phyloP scores from a whole-genome alignment of 2,329 filamentous ascomycete species.

The Aspergillus udagawae region DNA sequence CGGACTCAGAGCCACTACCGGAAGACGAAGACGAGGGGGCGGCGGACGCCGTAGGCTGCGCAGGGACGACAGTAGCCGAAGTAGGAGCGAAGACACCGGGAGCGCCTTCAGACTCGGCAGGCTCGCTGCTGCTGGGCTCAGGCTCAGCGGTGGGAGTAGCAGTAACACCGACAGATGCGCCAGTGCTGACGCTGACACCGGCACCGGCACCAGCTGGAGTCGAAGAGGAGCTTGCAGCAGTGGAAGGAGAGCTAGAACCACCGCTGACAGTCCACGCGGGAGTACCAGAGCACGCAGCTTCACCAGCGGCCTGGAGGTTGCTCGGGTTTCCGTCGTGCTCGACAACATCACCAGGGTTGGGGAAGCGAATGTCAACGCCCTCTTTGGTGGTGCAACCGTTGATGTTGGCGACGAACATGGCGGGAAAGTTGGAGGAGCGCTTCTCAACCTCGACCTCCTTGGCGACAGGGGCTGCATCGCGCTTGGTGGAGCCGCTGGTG shows the following conservation, averaged over 20 bases:
- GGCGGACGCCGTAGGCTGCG: constrained; percentile 6
- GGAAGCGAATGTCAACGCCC: constrained; percentile 59
- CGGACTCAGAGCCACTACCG: constrained; percentile 1
- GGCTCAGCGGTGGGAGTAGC: constrained; percentile 8
- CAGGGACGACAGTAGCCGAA: constrained; percentile 16
- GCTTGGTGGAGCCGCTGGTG: constrained; percentile 48
- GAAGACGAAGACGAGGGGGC: constrained; percentile 6
- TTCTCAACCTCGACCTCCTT: constrained; percentile 41
- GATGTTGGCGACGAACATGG: constrained; percentile 74
- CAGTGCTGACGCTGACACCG: neutral
- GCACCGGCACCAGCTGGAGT: neutral
- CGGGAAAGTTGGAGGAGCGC: constrained; percentile 60
- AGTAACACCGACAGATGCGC: constrained; percentile 8
- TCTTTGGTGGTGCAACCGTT: constrained; percentile 56
- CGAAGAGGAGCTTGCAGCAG: constrained; percentile 12
- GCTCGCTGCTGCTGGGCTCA: neutral
- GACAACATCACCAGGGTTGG: constrained; percentile 60
- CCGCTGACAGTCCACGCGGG: constrained; percentile 32
- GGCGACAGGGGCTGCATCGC: constrained; percentile 19
- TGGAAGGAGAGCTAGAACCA: constrained; percentile 16
- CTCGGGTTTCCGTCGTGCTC: constrained; percentile 45
- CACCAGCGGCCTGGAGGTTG: constrained; percentile 30
- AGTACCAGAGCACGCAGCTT: constrained; percentile 26
- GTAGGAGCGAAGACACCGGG: constrained; percentile 17
- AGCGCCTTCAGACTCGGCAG: neutral